Base-by-base conservation (phyloP, 1,284 basidiomycete species). In the Rhodotorula sp. region DNA sequence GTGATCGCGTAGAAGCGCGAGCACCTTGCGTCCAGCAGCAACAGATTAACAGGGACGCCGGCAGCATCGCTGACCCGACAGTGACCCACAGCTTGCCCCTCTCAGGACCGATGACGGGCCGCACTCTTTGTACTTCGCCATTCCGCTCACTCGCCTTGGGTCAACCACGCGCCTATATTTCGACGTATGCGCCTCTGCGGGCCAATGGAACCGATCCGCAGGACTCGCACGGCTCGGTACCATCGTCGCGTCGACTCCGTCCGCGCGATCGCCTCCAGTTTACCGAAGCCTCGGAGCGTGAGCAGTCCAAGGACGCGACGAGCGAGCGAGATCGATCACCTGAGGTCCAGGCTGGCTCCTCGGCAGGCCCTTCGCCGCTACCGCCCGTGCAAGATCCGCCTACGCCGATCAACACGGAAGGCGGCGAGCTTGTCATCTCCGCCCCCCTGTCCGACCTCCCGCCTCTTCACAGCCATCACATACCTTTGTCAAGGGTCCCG, bases 401-500 rank as follows among this genome's bases (percentile, higher is more conserved):
- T 57, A 64, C 2, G 12, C 56, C 49, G 55, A 61, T 46, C 12
- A 52, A 44, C 42, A 58, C 52, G 8, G 44, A 62, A 5, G 58
- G 59, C 53, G 50, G 45, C 52, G 61, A 67, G 12, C 27, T 74
- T 13, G 34, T 74, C 63, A 48, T 71, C 60, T 42, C 50, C 5
- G 60, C 68, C 5, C 64, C 73, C 13, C 44, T 65, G 27, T 42
- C 70, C 14, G 70, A 66, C 23, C 69, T 77, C 27, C 73, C 75
- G 3, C 74, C 71, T 0, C 61, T 75, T 0, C 54, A 60, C n/a
- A 56, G 63, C 0, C 74, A 75, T 12, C 58, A 57, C 4, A 54
- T 74, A 46, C 75, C 75, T 5, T 48, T 76, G 17, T 71, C 74
- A 1, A 68, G 70, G 23, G 70, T 78, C 53, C 77, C 77, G 2